These are phyloP conservation scores for Mycena galericulata DNA, from an alignment of 768 basidiomycete species.

Conservation along the genomic window DNA sequence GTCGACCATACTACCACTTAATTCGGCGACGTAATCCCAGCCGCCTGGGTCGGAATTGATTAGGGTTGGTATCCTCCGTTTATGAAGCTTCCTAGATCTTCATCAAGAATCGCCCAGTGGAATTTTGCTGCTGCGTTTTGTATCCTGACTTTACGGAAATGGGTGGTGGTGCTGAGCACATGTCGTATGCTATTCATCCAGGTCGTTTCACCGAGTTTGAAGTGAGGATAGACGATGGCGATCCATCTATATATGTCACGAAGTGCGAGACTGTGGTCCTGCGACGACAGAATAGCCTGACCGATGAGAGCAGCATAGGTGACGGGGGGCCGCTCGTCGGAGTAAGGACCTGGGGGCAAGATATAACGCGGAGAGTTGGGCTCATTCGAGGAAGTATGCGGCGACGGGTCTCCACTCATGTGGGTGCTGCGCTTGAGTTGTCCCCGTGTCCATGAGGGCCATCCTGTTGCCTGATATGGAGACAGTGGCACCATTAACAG, in stretches of 20 bases:
- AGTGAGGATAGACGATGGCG: constrained; percentile 92
- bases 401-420: no score
- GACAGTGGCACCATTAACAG: neutral
- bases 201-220: constrained; percentile 90
- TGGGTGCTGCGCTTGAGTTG: no score
- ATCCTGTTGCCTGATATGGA: neutral
- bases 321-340: constrained; percentile 80
- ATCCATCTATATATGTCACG: constrained; percentile 98
- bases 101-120: constrained; percentile 88
- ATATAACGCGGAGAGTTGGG: constrained; percentile 68
- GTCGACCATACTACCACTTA: no score
- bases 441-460: constrained; percentile 2
- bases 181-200: constrained; percentile 99
- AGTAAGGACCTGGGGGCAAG: constrained; percentile 89
- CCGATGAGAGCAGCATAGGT: constrained; percentile 97
- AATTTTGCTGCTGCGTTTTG: constrained; percentile 84
- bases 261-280: constrained; percentile 85
- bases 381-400: no score
- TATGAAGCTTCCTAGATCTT: constrained; percentile 84
- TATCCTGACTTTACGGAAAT: constrained; percentile 87
- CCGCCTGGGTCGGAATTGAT: neutral
- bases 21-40: no score
- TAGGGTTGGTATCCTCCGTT: constrained; percentile 80
- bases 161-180: constrained; percentile 91
- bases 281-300: constrained; percentile 90